Conservation (phyloP, 805 yeast genomes). For the Candida nanaspora region DNA sequence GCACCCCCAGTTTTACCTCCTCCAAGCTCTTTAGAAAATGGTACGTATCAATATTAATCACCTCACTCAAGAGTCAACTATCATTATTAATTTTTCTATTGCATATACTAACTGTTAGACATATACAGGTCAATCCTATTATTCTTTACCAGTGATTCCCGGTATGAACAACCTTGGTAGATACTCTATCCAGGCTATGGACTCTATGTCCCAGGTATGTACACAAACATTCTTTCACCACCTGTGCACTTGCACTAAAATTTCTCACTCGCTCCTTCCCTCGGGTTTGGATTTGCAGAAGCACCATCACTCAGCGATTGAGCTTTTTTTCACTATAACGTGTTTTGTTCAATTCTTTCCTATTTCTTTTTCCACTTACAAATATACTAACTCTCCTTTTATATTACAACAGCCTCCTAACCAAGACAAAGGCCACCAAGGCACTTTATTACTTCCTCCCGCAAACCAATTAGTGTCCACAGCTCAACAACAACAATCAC, state of each 20-base stretch:
- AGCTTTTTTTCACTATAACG: no score
- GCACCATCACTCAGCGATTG: no score
- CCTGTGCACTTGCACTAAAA: no score
- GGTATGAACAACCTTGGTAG: constrained; percentile 41
- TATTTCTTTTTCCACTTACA: not conserved
- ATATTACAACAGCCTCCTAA: constrained; percentile 15
- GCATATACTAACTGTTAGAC: no score
- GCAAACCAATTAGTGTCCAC: constrained; percentile 17
- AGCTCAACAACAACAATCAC: constrained; percentile 10
- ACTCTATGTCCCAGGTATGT: constrained; percentile 13
- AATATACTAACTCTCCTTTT: constrained; percentile 11
- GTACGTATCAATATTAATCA: constrained; percentile 18
- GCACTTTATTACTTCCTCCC: constrained; percentile 14
- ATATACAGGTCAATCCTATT: constrained; percentile 36
- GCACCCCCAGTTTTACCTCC: constrained; percentile 56
- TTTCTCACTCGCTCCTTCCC: constrained; percentile 12
- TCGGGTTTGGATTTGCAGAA: no score
- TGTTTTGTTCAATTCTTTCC: not conserved
- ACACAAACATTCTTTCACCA: no score
- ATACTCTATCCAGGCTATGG: constrained; percentile 42
- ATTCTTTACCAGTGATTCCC: constrained; percentile 46
- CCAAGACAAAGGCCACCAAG: constrained; percentile 7
- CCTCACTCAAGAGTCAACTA: not conserved
- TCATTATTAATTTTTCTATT: no score
- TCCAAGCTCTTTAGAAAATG: constrained; percentile 42